phyloP scores from a whole-genome alignment of 345 rosid genomes.

The Populus simonii region DNA sequence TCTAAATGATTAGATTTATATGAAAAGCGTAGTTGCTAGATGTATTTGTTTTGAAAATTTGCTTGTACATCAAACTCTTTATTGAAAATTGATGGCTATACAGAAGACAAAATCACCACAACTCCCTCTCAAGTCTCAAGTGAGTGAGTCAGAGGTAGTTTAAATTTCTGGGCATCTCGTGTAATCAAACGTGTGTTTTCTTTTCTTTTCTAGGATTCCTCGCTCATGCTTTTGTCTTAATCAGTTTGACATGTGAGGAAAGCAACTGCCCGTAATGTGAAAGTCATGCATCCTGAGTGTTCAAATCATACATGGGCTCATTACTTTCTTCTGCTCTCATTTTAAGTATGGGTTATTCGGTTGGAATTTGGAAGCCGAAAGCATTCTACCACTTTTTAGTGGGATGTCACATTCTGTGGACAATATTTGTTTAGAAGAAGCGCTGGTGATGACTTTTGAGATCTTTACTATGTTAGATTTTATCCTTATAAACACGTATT shows the following conservation, averaged over 20 bases:
- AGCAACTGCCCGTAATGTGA: background rate
- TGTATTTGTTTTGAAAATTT: too few species aligned
- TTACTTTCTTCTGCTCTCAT: background rate
- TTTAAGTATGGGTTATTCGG: background rate
- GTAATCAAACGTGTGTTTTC: background rate
- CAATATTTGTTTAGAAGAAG: background rate
- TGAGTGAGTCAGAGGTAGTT: background rate
- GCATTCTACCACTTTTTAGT: background rate
- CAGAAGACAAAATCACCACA: background rate
- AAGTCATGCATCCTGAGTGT: background rate
- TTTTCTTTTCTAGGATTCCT: background rate
- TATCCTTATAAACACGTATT: background rate
- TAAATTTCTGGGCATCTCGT: background rate
- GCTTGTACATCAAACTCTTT: background rate
- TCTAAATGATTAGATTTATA: too few species aligned
- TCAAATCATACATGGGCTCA: background rate
- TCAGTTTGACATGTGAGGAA: background rate
- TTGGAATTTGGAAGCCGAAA: background rate
- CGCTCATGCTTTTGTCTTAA: background rate
- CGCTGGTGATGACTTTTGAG: background rate
- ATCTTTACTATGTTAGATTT: slow-evolving; percentile 1
- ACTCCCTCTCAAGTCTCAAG: background rate
- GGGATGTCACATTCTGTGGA: background rate
- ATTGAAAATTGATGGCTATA: background rate
- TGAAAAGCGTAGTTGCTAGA: too few species aligned